Percentiles rank a stretch among this genome's conserved stretches.
phyloP scores from a whole-genome alignment of 176 grass and related monocot species.

The Avena atlantica region DNA sequence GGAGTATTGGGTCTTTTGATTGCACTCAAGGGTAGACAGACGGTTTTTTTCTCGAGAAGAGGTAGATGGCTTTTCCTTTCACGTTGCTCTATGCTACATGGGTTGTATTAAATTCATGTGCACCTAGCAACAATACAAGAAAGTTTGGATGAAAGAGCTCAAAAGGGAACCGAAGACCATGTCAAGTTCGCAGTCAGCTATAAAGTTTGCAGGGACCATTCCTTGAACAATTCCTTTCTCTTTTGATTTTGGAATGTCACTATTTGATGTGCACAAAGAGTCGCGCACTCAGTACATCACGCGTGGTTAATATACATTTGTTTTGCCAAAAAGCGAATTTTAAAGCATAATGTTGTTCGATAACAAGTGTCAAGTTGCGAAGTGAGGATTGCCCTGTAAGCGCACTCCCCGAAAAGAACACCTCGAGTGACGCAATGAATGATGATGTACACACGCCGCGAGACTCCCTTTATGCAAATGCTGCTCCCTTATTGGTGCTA shows the following conservation, averaged over 20 bases:
- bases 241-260: slow-evolving; percentile 7
- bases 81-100: slow-evolving; percentile 25
- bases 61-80: background rate
- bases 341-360: slow-evolving; percentile 19
- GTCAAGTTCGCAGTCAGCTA: slow-evolving; percentile 54
- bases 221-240: slow-evolving; percentile 33
- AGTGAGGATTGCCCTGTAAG: slow-evolving; percentile 36
- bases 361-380: slow-evolving; percentile 76
- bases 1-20: slow-evolving; percentile 49
- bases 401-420: slow-evolving; percentile 6
- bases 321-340: background rate
- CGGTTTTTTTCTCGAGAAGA: slow-evolving; percentile 20
- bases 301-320: background rate
- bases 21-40: slow-evolving; percentile 55
- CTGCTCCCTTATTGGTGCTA: background rate
- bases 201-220: slow-evolving; percentile 69
- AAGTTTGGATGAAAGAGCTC: slow-evolving; percentile 56
- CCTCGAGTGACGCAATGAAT: slow-evolving; percentile 13
- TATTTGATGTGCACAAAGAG: background rate
- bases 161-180: slow-evolving; percentile 45
- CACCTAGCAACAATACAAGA: slow-evolving; percentile 47
- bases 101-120: slow-evolving; percentile 51
- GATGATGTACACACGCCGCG: slow-evolving; percentile 40
- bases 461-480: background rate
- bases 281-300: background rate